Evolutionary conservation across 805 yeast genomes (phyloP), one percentile per base, ranked within the genome.

Genomic region (Teunomyces stri): DNA sequence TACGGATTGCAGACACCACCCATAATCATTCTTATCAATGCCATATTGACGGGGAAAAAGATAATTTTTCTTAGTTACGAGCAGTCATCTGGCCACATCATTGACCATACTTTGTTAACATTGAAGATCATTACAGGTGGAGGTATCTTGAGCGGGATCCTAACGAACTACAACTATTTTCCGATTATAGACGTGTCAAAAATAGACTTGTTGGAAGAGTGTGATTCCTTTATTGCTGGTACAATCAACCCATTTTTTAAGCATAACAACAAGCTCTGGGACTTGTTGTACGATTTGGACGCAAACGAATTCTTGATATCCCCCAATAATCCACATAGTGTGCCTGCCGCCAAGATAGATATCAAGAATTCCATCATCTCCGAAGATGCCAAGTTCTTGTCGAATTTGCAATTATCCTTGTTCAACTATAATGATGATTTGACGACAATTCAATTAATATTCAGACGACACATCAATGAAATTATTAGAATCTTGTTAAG

Each of bases 181-280:
- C 90, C 90, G 2, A 74, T 81, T 27, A 67, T 82, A 36, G 90
- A 85, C 52, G 76, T 84, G 1, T 79, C 84, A 2, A 76, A 81
- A 49, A 65, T 82, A 38, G 82, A 80, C 49, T 52, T 75, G 1
- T 60, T 82, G 43, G 70, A 70, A 50, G 65, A 58, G 44, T 72
- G 67, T 50, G 68, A 55, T 27, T 66, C 66, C 25, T 80, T 69
- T 54, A 65, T 85, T 42, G 76, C 86, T 2, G 92, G 92, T 3
- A 84, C 89, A 3, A 80, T 85, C 35, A 85, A 85, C 58, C 78
- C 85, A 12, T 76, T 83, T 35, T 79, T 85, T 58, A 81, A 80
- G 55, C 72, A 77, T 28, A 76, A 76, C 47, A 70, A 68, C 28
- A 71, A 70, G 39, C 57, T 78, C 16, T 85, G 87, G 85, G 87